Evolutionary conservation across 495 filamentous ascomycete species (phyloP), one percentile per base, ranked within the genome.

Genomic region (Amphirosellinia nigrospora): DNA sequence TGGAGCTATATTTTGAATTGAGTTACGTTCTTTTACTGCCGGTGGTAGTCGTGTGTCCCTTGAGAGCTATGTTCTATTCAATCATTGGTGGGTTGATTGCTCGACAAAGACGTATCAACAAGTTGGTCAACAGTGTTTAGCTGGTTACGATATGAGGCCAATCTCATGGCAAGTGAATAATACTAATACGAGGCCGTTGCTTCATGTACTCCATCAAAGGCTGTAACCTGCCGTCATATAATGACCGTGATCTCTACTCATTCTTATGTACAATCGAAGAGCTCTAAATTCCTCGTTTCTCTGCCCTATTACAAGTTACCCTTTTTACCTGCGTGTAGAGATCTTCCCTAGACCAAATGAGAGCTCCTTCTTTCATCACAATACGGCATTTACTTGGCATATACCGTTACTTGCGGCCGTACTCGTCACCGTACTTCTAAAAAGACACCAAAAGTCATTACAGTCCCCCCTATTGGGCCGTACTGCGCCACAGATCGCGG

Each of bases 401-500:
- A 45, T 45, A 58, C n/a, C 4, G 7, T n/a, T n/a, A n/a, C n/a
- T n/a, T n/a, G n/a, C n/a, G n/a, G n/a, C n/a, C n/a, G n/a, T 34
- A 2, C 53, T 34, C 53, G 16, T 4, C 8, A 1, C 8, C 6
- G 32, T 38, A 19, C n/a, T 23, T 38, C 23, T 3, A 21, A 38
- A 59, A 10, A 36, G 16, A 32, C 53, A 26, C 21, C 3, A 52
- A 13, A 46, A 52, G 11, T 52, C 48, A 26, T 52, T 52, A 52
- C 13, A 15, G 13, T 21, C 39, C 16, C 15, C 53, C 16, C 15
- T 62, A 69, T 34, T 69, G 77, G 38, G 76, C 81, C 34, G 81
- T 81, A 67, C 79, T 74, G 72, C 76, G 86, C 91, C 91, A 93
- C 71, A 86, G 74, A 72, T 90, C 89, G 70, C 88, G 78, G 70